Evolutionary conservation across 768 basidiomycete species (phyloP), one percentile per base, ranked within the genome.

Genomic region (Myochromella boudieri): DNA sequence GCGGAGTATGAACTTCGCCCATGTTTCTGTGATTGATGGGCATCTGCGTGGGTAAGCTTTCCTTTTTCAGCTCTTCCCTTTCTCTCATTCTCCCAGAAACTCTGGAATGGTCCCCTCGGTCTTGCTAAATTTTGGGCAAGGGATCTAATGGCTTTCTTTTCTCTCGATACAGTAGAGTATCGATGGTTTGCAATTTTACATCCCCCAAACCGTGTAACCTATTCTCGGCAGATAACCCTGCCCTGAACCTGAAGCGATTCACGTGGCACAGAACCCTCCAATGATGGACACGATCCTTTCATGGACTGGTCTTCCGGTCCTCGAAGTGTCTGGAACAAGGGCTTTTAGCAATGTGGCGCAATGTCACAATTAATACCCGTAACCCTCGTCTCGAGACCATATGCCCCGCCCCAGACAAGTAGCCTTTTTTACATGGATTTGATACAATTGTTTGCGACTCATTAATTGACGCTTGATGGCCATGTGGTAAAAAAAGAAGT

Each of bases 1-100:
- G 64, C 73, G 73, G 73, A 75, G 73, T 74, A 66, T 64, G 50
- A 64, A 75, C 67, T 64, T 62, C 27, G 44, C 29, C 57, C 57
- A 68, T 63, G 66, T 69, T 67, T n/a, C 68, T 69, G 65, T 70
- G 70, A 69, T 65, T 66, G 65, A 67, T 68, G 62, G 66, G 28
- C 62, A 71, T 71, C 70, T 64, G 57, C 72, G 74, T 75, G 74
- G 68, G 70, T 67, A 70, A 70, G 57, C 33, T 60, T 69, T 54
- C 69, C 57, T 54, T 56, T 65, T 63, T 62, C 56, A 61, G 59
- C 46, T 48, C 51, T 38, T 55, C 49, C 37, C 45, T 48, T 58
- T 49, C 51, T 42, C 36, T 45, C 40, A 20, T 37, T 42, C 45
- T 42, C 37, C 44, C 48, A 58, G 40, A 60, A 53, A 41, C 48